Percentiles rank a stretch among this genome's conserved stretches.
Evolutionary conservation across 139 green algal genomes (phyloP).

Genomic region (Coelastrella sp.): DNA sequence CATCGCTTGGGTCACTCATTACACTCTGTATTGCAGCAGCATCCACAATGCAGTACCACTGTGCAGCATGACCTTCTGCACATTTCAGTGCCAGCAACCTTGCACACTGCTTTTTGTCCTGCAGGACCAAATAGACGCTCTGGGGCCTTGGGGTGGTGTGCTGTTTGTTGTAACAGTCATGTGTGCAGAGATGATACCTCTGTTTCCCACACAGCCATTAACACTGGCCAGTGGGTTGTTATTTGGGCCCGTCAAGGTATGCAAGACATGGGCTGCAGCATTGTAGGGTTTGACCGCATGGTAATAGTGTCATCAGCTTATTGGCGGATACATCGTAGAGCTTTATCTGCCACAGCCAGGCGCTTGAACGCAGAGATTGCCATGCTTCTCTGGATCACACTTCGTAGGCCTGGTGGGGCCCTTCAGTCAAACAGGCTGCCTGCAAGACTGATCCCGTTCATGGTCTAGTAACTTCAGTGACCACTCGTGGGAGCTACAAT

Average conservation of each 20-base stretch:
- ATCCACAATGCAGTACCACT: background rate
- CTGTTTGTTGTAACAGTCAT: slow-evolving; percentile 77
- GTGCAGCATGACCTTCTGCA: background rate
- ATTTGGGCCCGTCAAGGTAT: slow-evolving; percentile 81
- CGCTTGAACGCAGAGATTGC: no score
- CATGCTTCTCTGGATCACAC: no score
- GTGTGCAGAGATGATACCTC: slow-evolving; percentile 83
- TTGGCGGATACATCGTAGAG: no score
- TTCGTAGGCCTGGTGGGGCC: no score
- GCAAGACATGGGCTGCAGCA: background rate
- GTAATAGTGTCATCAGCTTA: no score
- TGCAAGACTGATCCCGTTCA: no score
- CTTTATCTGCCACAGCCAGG: no score
- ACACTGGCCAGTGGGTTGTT: slow-evolving; percentile 82
- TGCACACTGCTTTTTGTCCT: background rate
- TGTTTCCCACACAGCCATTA: slow-evolving; percentile 91
- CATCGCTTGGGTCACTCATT: background rate
- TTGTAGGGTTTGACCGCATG: no score
- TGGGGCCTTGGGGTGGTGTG: slow-evolving; percentile 74
- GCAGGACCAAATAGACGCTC: slow-evolving; percentile 68
- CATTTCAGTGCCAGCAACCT: background rate
- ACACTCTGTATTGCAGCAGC: background rate
- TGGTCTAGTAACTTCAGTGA: no score
- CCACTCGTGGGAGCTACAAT: no score
- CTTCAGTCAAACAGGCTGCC: no score